Base-by-base conservation (phyloP, 768 basidiomycete genomes). In the Russula griseocarnosa region DNA sequence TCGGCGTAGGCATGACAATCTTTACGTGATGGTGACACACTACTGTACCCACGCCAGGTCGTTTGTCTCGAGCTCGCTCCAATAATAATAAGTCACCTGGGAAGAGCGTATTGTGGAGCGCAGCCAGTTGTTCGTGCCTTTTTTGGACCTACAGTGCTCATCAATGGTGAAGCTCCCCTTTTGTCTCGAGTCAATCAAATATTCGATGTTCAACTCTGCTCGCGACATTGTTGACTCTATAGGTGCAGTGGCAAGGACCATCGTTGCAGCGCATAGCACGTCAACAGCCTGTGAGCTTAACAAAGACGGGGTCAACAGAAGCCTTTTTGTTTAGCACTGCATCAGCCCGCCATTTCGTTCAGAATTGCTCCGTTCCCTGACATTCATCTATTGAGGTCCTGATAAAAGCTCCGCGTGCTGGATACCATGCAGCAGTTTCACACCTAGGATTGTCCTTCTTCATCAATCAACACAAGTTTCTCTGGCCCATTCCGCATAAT, bases 271-370 rank as follows among this genome's bases (percentile, higher is more conserved):
- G 32, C 57, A 24, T 49, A 14, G 46, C 32, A 40, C 30, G 3
- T 38, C 58, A 38, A 32, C 26, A 2, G 5, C 38, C 16, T 5
- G 38, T 6, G 10, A 10, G 9, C 2, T 10, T 34, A 34, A 34
- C 34, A 34, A 34, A 34, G 34, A 30, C 28, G 9, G 26, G 18
- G 10, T 9, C 18, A 34, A 18, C 26, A 52, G 38, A 26, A 26
- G 24, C 22, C 22, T 58, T 58, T 58, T 58, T 58, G 57, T 58
- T 36, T 24, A 2, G 24, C 57, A 58, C 47, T 26, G 57, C 57
- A 20, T 16, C 32, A 11, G 34, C 36, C 36, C 3, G 36, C 52
- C 34, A n/a, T 47, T 47, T 10, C 5, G 16, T 2, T 44, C 26
- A 24, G 28, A 16, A 24, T 44, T 14, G 13, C 40, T 14, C 11